Percentiles rank a stretch among this genome's conserved stretches.
phyloP scores from a whole-genome alignment of 2,329 filamentous ascomycete species.

The Apiospora rasikravindrae region DNA sequence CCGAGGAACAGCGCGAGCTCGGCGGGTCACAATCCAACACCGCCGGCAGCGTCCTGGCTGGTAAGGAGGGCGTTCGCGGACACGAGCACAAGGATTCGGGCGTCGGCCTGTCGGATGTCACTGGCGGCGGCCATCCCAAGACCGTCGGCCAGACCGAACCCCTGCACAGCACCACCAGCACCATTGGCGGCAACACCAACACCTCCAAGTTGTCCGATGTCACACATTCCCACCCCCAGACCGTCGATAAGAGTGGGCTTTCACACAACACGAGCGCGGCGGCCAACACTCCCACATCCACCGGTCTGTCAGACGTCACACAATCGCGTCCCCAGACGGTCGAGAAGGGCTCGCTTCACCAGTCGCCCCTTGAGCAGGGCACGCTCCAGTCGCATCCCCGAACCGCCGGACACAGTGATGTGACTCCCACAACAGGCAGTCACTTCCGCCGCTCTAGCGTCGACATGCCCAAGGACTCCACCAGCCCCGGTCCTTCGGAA shows the following conservation, averaged over 20 bases:
- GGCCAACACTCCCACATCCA: not conserved
- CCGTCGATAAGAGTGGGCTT: not conserved
- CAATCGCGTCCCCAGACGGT: not conserved
- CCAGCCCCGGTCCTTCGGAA: not conserved
- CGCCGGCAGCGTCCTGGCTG: not conserved
- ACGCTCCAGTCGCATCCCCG: not conserved
- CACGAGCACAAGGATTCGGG: conserved; percentile 1
- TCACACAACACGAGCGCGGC: not conserved
- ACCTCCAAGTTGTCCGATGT: not conserved
- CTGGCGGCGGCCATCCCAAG: not conserved
- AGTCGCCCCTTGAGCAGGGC: not conserved
- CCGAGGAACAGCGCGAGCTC: not conserved
- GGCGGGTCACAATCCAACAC: not conserved
- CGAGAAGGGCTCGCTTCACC: not conserved
- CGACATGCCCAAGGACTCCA: not conserved
- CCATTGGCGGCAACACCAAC: not conserved
- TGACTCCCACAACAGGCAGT: not conserved
- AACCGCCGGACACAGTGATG: not conserved
- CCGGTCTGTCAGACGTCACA: not conserved
- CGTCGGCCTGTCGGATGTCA: not conserved
- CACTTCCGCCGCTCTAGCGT: not conserved
- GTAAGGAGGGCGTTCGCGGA: not conserved
- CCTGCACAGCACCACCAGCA: not conserved
- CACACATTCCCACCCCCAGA: not conserved
- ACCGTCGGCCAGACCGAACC: not conserved